phyloP scores from a whole-genome alignment of 2,329 filamentous ascomycete genomes.

The Diaporthe sp. region DNA sequence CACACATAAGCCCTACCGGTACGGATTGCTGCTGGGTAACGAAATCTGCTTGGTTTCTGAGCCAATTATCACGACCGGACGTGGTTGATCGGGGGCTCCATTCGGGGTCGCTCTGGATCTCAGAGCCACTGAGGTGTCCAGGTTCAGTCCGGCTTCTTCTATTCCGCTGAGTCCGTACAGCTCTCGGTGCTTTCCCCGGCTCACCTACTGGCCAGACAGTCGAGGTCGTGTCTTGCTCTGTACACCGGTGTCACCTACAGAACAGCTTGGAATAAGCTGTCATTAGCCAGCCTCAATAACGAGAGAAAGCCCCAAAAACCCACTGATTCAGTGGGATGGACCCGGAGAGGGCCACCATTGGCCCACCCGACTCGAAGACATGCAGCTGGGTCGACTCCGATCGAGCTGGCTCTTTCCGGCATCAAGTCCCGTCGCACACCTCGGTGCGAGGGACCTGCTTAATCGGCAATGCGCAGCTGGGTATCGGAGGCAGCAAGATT shows the following conservation, averaged over 20 bases:
- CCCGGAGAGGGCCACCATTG: background rate
- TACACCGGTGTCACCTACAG: constrained; percentile 1
- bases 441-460: constrained; percentile 1
- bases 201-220: constrained; percentile 11
- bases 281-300: constrained; percentile 24
- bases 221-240: constrained; percentile 25
- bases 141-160: background rate
- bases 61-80: background rate
- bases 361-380: background rate
- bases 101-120: background rate
- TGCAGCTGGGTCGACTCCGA: constrained; percentile 20
- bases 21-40: background rate
- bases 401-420: background rate
- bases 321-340: constrained; percentile 2
- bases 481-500: constrained; percentile 21
- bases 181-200: constrained; percentile 2
- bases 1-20: background rate
- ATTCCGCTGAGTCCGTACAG: background rate
- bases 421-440: constrained; percentile 9
- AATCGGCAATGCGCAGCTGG: constrained; percentile 31
- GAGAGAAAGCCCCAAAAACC: background rate
- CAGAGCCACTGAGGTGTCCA: background rate
- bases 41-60: background rate
- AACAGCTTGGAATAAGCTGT: constrained; percentile 18
- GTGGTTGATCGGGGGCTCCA: background rate